Evolutionary conservation across 2,329 filamentous ascomycete species (phyloP), one percentile per base, ranked within the genome.

Genomic region (Cercospora sp.): DNA sequence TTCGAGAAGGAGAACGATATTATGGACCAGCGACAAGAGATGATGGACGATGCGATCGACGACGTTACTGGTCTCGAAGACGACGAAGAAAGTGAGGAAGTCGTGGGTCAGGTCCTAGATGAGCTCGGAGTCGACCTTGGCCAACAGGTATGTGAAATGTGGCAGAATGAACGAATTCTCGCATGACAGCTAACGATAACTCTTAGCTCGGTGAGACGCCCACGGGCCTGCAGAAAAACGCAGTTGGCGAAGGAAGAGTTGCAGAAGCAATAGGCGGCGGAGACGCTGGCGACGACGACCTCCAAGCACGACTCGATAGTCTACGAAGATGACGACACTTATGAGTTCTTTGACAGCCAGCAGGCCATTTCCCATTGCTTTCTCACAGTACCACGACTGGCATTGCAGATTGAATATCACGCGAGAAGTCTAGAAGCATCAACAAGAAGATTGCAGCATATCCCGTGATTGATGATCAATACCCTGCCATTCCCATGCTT

Each of bases 41-140:
- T 99, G 92, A 98, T 99, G 95, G 94, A 98, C 78, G 95, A 98
- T 80, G 94, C 93, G 20, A 95, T 99, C 68, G 95, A 99, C 78
- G 95, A 99, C 79, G 94, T 94, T 60, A 97, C 95, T 75, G 95
- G 96, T 26, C 84, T 96, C 42, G 89, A 90, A 65, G 89, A 96
- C 69, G 95, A 99, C 77, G 95, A 97, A 75, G 95, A 98, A 79
- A 92, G 94, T 36, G 95, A 99, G 74, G 95, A 99, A 79, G 92
- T 98, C 12, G 93, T 99, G 36, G 96, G 97, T 75, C 93, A 97
- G 81, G 92, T 99, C 5, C 81, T 99, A 75, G 95, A 98, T 77
- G 95, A 98, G 81, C 97, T 99, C 78, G 95, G 95, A 63, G 90
- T 99, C 31, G 94, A 99, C 77, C 86, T 98, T 67, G 93, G 91